Evolutionary conservation across 192 early-diverging fungal species (phyloP), one percentile per base, ranked within the genome.

Genomic region (Paraglomus occultum): DNA sequence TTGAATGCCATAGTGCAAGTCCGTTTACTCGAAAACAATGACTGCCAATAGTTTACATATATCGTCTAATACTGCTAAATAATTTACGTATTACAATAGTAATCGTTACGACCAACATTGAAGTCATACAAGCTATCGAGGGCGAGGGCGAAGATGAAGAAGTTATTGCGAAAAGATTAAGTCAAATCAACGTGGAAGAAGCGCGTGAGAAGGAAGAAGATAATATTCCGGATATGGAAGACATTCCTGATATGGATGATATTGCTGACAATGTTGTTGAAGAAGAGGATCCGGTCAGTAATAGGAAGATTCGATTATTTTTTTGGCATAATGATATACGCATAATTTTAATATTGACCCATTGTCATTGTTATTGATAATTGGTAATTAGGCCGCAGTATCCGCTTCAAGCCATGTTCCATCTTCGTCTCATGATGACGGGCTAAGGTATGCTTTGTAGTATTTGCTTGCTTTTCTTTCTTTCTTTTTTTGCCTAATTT

Each of bases 241-340:
- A 95, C 48, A 95, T 96, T 67, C 94, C 94, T 4, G 96, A 98
- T 71, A 90, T 97, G 50, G 88, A 89, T 43, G 88, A 87, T 51
- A 79, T 77, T 45, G 90, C 86, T 42, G 85, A 81, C 69, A 82
- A 75, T 15, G 78, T 89, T 14, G 90, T 84, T 31, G 91, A 94
- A 77, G 92, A 92, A 49, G 87, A 85, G 5, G 92, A 93, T 73
- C 90, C 94, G 0, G 90, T 85, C 76, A 72, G 77, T 49, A 40
- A 17, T 15, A 1, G 40, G 22, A 38, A 14, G 50, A 2, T 4
- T n/a, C n/a, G n/a, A n/a, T n/a, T n/a, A n/a, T n/a, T n/a, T n/a
- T 50, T 65, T 53, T 53, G 11, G 8, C 12, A 46, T 22, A 18
- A n/a, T 15, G 4, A 8, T 9, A 20, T 46, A 44, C 0, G 5